These are phyloP conservation scores for Arthrobotrys entomopaga DNA, from an alignment of 2,329 filamentous ascomycete genomes.

Conservation along the genomic window DNA sequence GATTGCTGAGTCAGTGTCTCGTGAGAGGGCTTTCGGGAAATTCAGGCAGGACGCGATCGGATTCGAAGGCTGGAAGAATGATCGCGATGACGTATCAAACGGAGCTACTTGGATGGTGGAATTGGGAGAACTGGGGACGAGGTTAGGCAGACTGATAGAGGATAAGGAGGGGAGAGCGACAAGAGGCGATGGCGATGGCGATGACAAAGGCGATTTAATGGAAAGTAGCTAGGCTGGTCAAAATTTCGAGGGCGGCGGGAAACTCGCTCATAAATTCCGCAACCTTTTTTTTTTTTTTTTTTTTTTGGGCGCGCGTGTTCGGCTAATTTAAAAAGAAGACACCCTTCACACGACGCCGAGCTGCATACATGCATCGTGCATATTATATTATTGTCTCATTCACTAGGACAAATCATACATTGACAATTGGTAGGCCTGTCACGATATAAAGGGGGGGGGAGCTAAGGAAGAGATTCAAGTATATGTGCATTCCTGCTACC, in stretches of 20 bases:
- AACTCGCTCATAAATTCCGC: conserved; percentile 28
- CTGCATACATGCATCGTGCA: too few species aligned
- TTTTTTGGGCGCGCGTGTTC: too few species aligned
- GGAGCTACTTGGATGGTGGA: neutral
- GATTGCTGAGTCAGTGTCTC: conserved; percentile 36
- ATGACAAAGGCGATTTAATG: conserved; percentile 27
- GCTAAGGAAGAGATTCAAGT: too few species aligned
- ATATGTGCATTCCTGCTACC: too few species aligned
- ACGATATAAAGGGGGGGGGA: too few species aligned
- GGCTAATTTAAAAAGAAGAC: conserved; percentile 8
- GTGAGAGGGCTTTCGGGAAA: conserved; percentile 24
- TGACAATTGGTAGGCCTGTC: too few species aligned
- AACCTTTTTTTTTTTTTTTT: too few species aligned
- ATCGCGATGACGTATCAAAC: conserved; percentile 9
- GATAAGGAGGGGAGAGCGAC: conserved; percentile 10
- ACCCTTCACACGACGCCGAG: neutral
- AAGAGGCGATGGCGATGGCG: conserved; percentile 12
- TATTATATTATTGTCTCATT: too few species aligned
- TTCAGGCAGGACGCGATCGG: conserved; percentile 11
- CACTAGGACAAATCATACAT: too few species aligned
- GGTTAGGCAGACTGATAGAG: neutral
- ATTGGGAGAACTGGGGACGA: neutral
- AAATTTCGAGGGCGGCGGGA: conserved; percentile 27
- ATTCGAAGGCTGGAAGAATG: neutral
- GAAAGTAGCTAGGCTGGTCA: conserved; percentile 37